A percentile compares a stretch with the other conserved stretches of the same genome.
These are phyloP conservation scores for Colletotrichum viniferum DNA, from an alignment of 2,329 filamentous ascomycete genomes.

Conservation along the genomic window DNA sequence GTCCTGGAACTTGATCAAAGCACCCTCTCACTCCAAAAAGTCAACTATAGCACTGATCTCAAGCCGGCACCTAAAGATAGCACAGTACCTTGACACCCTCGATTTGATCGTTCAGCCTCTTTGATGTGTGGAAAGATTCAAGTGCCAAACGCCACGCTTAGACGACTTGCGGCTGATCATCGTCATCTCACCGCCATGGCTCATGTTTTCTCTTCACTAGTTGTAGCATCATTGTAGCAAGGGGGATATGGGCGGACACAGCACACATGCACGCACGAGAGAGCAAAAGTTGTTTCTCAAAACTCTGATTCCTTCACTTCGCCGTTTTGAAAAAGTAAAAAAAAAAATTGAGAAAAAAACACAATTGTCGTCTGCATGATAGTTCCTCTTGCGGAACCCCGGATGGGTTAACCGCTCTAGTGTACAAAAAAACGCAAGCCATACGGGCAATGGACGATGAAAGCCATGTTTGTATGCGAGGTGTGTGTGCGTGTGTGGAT, in stretches of 20 bases:
- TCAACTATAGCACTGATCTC: background rate
- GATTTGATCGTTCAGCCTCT: background rate
- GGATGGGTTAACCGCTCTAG: background rate
- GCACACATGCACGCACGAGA: background rate
- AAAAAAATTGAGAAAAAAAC: background rate
- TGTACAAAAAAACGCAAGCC: conserved; percentile 12
- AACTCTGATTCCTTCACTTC: conserved; percentile 11
- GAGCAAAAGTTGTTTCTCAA: background rate
- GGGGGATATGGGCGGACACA: background rate
- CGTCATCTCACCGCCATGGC: background rate
- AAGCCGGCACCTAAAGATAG: background rate
- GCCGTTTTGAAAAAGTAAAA: conserved; percentile 12
- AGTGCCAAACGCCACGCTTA: background rate
- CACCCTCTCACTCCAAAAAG: background rate
- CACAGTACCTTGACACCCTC: background rate
- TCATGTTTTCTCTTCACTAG: background rate
- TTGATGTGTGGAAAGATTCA: background rate
- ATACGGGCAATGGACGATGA: background rate
- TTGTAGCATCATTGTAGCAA: background rate
- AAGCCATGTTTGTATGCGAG: background rate
- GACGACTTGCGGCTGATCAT: background rate
- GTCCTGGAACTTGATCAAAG: background rate
- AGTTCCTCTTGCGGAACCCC: background rate
- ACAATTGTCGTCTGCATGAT: conserved; percentile 16
- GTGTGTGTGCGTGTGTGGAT: background rate